Evolutionary conservation across 352 stramenopile genomes (phyloP).

Genomic region (Phytophthora podocarpi): DNA sequence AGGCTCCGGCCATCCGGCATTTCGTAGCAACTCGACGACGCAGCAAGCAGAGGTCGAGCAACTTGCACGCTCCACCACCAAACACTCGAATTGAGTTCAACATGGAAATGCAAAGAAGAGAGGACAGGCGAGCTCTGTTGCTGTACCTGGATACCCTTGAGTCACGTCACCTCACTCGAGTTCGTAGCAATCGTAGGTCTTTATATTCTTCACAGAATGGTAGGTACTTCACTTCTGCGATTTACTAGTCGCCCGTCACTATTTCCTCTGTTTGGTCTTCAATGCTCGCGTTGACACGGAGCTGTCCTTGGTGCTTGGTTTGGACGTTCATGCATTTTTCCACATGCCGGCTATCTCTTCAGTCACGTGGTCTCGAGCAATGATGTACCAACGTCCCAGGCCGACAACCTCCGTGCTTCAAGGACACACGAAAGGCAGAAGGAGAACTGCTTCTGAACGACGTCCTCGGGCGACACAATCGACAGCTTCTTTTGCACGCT

Average conservation of each 20-base stretch:
- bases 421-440: conserved; percentile 65
- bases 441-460: conserved; percentile 49
- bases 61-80: neutral
- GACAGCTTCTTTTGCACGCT: conserved; percentile 48
- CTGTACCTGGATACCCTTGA: no score
- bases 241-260: conserved; percentile 1
- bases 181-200: conserved; percentile 9
- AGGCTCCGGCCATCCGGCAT: neutral
- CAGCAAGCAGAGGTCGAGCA: conserved; percentile 9
- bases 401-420: conserved; percentile 41
- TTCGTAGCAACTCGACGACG: conserved; percentile 31
- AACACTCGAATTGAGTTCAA: conserved; percentile 5
- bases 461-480: conserved; percentile 37
- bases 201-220: conserved; percentile 24
- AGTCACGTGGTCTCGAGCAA: conserved; percentile 31
- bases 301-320: no score
- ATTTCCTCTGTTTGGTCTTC: conserved; percentile 3
- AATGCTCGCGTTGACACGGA: neutral
- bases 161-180: no score
- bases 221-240: conserved; percentile 4
- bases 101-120: conserved; percentile 11
- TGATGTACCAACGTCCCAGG: conserved; percentile 45
- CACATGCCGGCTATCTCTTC: neutral
- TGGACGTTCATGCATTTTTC: neutral
- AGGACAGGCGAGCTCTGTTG: no score